Percentiles rank a stretch among this genome's conserved stretches.
phyloP scores from a whole-genome alignment of 768 basidiomycete genomes.

The Suillus subalutaceus region DNA sequence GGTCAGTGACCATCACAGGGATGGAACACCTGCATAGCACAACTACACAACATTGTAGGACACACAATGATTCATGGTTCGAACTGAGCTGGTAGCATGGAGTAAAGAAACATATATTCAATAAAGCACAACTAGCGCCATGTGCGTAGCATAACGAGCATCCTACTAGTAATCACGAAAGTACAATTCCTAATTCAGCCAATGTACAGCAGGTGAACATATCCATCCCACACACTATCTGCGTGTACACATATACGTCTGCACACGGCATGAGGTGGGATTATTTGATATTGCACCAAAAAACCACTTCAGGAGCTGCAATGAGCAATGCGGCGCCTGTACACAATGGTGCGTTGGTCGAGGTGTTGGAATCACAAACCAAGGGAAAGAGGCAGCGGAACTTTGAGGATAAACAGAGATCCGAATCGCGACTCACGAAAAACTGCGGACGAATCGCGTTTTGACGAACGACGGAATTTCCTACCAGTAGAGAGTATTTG shows the following conservation, averaged over 20 bases:
- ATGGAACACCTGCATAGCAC: no score
- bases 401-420: neutral
- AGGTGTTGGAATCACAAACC: neutral
- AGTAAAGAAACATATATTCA: neutral
- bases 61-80: neutral
- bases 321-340: conserved; percentile 33
- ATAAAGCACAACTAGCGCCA: neutral
- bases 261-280: neutral
- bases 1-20: no score
- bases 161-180: neutral
- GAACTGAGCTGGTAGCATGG: neutral
- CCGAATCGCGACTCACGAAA: neutral
- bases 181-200: neutral
- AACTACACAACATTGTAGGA: no score
- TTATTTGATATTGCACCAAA: conserved; percentile 9
- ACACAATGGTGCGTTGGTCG: conserved; percentile 31
- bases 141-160: neutral
- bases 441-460: neutral
- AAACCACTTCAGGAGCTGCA: conserved; percentile 37
- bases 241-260: neutral
- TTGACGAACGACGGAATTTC: neutral
- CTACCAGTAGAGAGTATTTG: neutral
- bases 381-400: neutral
- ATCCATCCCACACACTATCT: neutral
- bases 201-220: neutral